A percentile compares a stretch with the other conserved stretches of the same genome.
phyloP scores from a whole-genome alignment of 106 monocot genomes.

The Iris macrosiphon region DNA sequence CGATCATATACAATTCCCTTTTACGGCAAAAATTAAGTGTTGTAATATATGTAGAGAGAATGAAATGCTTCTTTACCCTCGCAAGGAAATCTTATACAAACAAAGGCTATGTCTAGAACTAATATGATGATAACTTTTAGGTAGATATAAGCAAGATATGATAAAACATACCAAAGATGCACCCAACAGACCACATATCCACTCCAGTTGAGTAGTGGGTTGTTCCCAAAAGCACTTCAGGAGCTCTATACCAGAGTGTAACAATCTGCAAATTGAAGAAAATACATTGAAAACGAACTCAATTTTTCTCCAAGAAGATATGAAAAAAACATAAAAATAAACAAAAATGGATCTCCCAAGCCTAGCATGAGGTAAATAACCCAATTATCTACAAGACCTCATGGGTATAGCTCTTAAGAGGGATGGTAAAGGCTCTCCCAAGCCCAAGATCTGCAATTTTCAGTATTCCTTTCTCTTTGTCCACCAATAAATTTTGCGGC shows the following conservation, averaged over 20 bases:
- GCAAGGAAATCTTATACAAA: too few species aligned
- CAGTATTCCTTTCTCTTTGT: conserved; percentile 86
- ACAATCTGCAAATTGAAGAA: conserved; percentile 55
- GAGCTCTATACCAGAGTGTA: conserved; percentile 99
- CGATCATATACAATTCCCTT: too few species aligned
- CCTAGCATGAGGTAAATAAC: not conserved
- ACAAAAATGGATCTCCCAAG: not conserved
- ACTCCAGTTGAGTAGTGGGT: conserved; percentile 91
- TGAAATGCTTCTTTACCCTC: too few species aligned
- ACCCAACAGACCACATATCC: conserved; percentile 99
- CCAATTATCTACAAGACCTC: conserved; percentile 41
- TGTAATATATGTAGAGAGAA: too few species aligned
- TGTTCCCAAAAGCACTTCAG: conserved; percentile 80
- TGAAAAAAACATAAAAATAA: not conserved
- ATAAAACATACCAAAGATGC: conserved; percentile 82
- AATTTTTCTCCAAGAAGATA: not conserved
- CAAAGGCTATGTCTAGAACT: too few species aligned
- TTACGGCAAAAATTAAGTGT: too few species aligned
- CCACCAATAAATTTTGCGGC: conserved; percentile 94
- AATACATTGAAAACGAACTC: not conserved
- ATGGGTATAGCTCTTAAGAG: conserved; percentile 96
- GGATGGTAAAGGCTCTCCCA: conserved; percentile 85
- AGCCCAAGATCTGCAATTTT: conserved; percentile 98
- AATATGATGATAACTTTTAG: too few species aligned
- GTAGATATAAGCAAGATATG: not conserved